phyloP scores from a whole-genome alignment of 2,329 filamentous ascomycete genomes.

The Trichoderma semiorbis region DNA sequence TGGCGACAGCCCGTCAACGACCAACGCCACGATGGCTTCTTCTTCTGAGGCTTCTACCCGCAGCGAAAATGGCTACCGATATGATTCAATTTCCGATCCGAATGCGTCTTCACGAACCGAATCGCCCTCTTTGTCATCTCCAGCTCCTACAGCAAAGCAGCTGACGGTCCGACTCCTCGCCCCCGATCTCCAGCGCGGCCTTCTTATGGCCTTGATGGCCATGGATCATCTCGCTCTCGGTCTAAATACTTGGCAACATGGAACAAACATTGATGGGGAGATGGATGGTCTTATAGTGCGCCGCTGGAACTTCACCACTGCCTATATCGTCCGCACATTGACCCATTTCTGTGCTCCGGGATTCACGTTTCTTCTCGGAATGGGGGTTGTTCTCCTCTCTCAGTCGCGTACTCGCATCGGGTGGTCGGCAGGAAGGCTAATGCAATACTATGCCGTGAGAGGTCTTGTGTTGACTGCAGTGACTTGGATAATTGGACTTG shows the following conservation, averaged over 20 bases:
- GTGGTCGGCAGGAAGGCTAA: constrained; percentile 36
- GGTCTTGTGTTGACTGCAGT: constrained; percentile 36
- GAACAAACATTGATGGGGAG: constrained; percentile 37
- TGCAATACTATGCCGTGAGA: constrained; percentile 38
- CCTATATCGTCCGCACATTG: constrained; percentile 39
- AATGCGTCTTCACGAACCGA: neutral
- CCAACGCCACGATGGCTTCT: neutral
- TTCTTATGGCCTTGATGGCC: constrained; percentile 45
- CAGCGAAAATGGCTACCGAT: constrained; percentile 19
- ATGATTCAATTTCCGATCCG: constrained; percentile 15
- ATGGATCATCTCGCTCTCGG: constrained; percentile 41
- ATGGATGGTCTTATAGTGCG: constrained; percentile 34
- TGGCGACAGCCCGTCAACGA: neutral
- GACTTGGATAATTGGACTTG: constrained; percentile 31
- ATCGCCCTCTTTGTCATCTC: neutral
- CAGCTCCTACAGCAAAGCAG: neutral
- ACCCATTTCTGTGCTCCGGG: constrained; percentile 46
- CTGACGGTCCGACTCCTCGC: constrained; percentile 35
- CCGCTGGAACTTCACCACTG: constrained; percentile 37
- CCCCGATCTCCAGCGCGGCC: constrained; percentile 43
- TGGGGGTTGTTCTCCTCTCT: constrained; percentile 44
- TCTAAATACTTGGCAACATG: constrained; percentile 41
- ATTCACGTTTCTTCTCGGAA: constrained; percentile 45
- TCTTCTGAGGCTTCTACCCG: neutral
- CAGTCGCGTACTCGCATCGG: constrained; percentile 39